phyloP scores from a whole-genome alignment of 2,329 filamentous ascomycete genomes.

The Cladorrhinum sp. region DNA sequence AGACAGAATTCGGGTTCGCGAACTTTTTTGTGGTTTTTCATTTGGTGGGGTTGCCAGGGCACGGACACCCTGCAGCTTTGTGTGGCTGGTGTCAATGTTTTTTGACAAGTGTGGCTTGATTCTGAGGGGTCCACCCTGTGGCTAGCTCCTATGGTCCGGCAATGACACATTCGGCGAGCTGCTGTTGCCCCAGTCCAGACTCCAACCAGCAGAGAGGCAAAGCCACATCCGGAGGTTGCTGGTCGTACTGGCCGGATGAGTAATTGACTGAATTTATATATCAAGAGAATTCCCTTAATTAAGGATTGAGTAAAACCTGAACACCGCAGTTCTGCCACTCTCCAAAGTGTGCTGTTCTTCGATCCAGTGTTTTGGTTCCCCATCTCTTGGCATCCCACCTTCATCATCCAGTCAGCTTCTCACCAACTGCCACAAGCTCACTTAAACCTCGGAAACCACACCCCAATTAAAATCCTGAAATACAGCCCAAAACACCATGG shows the following conservation, averaged over 20 bases:
- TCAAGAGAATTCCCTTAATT: neutral
- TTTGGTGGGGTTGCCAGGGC: constrained; percentile 4
- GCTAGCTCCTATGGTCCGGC: constrained; percentile 11
- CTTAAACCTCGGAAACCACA: neutral
- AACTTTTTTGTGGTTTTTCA: constrained; percentile 23
- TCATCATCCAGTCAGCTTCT: neutral
- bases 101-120: constrained; percentile 4
- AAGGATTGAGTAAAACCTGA: neutral
- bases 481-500: constrained; percentile 12
- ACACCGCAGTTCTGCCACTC: neutral
- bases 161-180: constrained; percentile 43
- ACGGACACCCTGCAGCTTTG: constrained; percentile 5
- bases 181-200: neutral
- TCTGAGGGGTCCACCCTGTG: neutral
- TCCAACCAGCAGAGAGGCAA: constrained; percentile 1
- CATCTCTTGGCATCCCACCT: neutral
- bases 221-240: neutral
- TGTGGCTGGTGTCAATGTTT: constrained; percentile 7
- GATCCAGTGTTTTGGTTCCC: neutral
- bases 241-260: neutral
- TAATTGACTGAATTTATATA: neutral
- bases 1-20: constrained; percentile 8
- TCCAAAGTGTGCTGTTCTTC: constrained; percentile 1
- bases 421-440: neutral
- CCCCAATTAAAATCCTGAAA: neutral